These are phyloP conservation scores for Camellia sinensis DNA, from an alignment of 148 eudicot species.

Conservation along the genomic window DNA sequence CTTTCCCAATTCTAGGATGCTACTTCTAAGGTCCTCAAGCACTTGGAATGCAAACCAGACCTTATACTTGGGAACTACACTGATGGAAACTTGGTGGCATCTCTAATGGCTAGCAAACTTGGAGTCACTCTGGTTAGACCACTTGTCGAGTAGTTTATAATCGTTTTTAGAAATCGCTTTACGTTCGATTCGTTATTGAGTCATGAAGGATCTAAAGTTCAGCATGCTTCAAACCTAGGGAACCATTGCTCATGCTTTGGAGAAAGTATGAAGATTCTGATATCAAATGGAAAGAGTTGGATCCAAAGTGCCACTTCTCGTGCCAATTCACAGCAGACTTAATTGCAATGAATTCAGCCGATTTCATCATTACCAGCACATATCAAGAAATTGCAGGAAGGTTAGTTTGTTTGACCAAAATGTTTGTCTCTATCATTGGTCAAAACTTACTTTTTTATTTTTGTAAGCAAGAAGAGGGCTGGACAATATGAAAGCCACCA, in stretches of 20 bases:
- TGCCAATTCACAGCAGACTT: conserved; percentile 59
- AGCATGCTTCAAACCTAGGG: conserved; percentile 31
- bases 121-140: conserved; percentile 61
- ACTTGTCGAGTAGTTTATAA: background rate
- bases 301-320: conserved; percentile 51
- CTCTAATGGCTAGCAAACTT: conserved; percentile 55
- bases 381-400: conserved; percentile 71
- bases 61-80: conserved; percentile 76
- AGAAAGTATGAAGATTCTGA: conserved; percentile 67
- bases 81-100: conserved; percentile 78
- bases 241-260: conserved; percentile 68
- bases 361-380: conserved; percentile 55
- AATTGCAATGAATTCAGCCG: conserved; percentile 57
- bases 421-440: background rate
- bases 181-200: background rate
- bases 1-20: conserved; percentile 41
- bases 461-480: conserved; percentile 39
- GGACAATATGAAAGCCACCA: conserved; percentile 65
- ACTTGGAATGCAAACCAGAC: conserved; percentile 61
- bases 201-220: background rate
- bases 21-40: conserved; percentile 44
- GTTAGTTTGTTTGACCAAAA: conserved; percentile 21
- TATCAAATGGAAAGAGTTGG: conserved; percentile 50
- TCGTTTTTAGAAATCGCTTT: background rate
- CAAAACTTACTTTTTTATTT: background rate